Evolutionary conservation across 768 basidiomycete species (phyloP).

Genomic region (Auricularia auricula-judae): DNA sequence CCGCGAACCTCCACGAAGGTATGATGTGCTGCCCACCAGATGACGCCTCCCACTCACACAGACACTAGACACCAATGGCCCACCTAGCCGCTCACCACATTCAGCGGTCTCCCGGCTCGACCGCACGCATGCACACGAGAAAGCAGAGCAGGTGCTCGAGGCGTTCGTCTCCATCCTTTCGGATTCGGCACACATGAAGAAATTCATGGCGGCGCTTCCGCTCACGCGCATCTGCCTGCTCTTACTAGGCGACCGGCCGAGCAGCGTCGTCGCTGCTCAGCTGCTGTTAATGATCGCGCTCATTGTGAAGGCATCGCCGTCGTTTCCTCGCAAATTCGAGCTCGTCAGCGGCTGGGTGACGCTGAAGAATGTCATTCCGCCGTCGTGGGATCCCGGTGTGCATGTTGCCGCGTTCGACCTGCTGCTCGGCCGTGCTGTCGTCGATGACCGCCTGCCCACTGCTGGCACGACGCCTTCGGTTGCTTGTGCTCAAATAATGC

Average conservation of each 20-base stretch:
- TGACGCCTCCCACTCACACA: too few species aligned
- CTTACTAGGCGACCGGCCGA: slow-evolving; percentile 67
- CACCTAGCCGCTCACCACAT: slow-evolving; percentile 33
- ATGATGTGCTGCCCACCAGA: too few species aligned
- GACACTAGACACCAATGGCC: slow-evolving; percentile 1
- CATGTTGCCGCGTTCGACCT: slow-evolving; percentile 61
- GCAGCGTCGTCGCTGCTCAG: slow-evolving; percentile 44
- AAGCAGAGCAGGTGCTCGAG: slow-evolving; percentile 58
- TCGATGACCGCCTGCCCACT: background rate
- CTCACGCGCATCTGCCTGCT: slow-evolving; percentile 69
- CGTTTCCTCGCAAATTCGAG: slow-evolving; percentile 77
- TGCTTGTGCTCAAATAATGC: slow-evolving; percentile 56
- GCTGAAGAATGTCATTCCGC: slow-evolving; percentile 55
- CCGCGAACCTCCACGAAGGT: slow-evolving; percentile 69
- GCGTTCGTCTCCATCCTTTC: slow-evolving; percentile 53
- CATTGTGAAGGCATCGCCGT: slow-evolving; percentile 40
- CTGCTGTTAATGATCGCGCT: slow-evolving; percentile 50
- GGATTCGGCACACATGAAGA: slow-evolving; percentile 45
- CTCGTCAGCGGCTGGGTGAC: slow-evolving; percentile 75
- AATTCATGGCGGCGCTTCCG: slow-evolving; percentile 65
- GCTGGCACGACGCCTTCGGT: slow-evolving; percentile 14
- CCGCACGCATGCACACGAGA: slow-evolving; percentile 35
- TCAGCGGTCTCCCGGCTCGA: slow-evolving; percentile 51
- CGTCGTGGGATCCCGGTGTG: slow-evolving; percentile 54
- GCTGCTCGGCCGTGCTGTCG: slow-evolving; percentile 39